phyloP scores from a whole-genome alignment of 179 eudicot species.

The Sideroxylon spinosum region DNA sequence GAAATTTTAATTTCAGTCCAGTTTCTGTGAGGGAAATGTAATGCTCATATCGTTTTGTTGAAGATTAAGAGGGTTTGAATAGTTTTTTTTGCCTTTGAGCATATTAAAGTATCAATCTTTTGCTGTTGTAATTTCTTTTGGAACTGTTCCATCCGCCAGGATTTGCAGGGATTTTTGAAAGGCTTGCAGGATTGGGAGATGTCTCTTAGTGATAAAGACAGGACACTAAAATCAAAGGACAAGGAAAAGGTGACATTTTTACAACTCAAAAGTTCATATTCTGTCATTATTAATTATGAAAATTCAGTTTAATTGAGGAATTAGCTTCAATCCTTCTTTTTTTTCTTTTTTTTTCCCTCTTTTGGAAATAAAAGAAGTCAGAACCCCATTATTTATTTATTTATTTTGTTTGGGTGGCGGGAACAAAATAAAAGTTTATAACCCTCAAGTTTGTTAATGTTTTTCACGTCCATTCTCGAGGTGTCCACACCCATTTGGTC shows the following conservation, averaged over 20 bases:
- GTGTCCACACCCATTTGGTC: neutral
- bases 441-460: neutral
- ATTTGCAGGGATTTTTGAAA: constrained; percentile 74
- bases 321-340: neutral
- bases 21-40: neutral
- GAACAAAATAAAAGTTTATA: neutral
- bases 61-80: neutral
- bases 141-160: constrained; percentile 34
- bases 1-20: neutral
- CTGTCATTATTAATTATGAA: neutral
- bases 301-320: neutral
- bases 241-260: constrained; percentile 52
- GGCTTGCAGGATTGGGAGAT: constrained; percentile 83
- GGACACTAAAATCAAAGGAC: constrained; percentile 44
- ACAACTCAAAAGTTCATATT: neutral
- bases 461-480: neutral
- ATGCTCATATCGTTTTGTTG: neutral
- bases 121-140: neutral
- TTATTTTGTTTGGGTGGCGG: no score
- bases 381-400: no score
- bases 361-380: no score
- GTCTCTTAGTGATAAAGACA: constrained; percentile 56
- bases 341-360: neutral
- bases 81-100: neutral
- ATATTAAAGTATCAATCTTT: neutral